Evolutionary conservation across 208 protist genomes (phyloP).

Genomic region (Borovskyia barvae): DNA sequence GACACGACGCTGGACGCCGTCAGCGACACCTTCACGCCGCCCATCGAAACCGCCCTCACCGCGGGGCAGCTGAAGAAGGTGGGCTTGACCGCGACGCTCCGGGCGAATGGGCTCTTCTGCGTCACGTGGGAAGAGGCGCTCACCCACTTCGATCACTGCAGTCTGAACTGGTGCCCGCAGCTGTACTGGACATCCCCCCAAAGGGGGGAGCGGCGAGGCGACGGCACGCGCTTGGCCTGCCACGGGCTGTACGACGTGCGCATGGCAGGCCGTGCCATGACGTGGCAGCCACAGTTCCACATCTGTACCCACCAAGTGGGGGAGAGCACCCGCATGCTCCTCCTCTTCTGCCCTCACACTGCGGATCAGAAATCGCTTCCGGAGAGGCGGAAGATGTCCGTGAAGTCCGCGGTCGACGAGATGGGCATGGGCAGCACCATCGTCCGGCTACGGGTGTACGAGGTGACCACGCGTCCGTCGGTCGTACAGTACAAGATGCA

Average conservation of each 20-base stretch:
- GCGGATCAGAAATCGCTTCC: slow-evolving; percentile 40
- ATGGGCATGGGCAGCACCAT: slow-evolving; percentile 14
- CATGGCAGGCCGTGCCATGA: slow-evolving; percentile 18
- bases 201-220: slow-evolving; percentile 10
- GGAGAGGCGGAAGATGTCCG: slow-evolving; percentile 33
- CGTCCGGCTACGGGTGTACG: slow-evolving; percentile 57
- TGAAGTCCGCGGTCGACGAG: not conserved
- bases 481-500: slow-evolving; percentile 34
- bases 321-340: slow-evolving; percentile 52
- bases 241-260: slow-evolving; percentile 43
- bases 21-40: slow-evolving; percentile 4
- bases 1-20: slow-evolving; percentile 23
- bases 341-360: slow-evolving; percentile 69
- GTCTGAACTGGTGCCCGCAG: slow-evolving; percentile 78
- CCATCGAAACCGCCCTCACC: slow-evolving; percentile 14
- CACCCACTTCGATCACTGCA: slow-evolving; percentile 57
- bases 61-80: slow-evolving; percentile 20
- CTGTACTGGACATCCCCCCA: slow-evolving; percentile 48
- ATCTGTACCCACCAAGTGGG: slow-evolving; percentile 43
- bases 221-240: slow-evolving; percentile 54
- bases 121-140: slow-evolving; percentile 70
- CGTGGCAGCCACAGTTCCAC: slow-evolving; percentile 71
- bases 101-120: slow-evolving; percentile 74
- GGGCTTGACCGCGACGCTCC: slow-evolving; percentile 37
- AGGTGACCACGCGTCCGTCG: slow-evolving; percentile 61